Evolutionary conservation across 805 yeast genomes (phyloP).

Genomic region (Cyberlindnera galapagoensis): DNA sequence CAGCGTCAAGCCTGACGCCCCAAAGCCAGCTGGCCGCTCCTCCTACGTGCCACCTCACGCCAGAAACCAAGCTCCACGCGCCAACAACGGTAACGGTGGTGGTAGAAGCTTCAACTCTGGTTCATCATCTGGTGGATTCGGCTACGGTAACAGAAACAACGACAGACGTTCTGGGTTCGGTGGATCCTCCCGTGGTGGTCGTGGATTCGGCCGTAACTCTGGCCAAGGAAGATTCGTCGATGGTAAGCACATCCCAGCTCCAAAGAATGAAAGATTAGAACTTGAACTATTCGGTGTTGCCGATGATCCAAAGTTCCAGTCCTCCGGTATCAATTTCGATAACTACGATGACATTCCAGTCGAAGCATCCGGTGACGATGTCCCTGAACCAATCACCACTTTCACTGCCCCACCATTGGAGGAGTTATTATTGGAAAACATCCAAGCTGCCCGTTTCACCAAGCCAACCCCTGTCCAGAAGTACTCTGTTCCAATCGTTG

Average conservation of each 20-base stretch:
- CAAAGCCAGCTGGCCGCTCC: slow-evolving; percentile 20
- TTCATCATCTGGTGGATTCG: slow-evolving; percentile 8
- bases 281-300: slow-evolving; percentile 79
- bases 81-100: slow-evolving; percentile 22
- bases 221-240: slow-evolving; percentile 80
- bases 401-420: slow-evolving; percentile 94
- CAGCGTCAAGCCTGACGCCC: slow-evolving; percentile 28
- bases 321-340: slow-evolving; percentile 97
- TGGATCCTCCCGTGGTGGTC: slow-evolving; percentile 26
- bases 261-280: slow-evolving; percentile 64
- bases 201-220: slow-evolving; percentile 28
- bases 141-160: slow-evolving; percentile 13
- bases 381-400: slow-evolving; percentile 85
- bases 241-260: slow-evolving; percentile 84
- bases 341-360: slow-evolving; percentile 98
- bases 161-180: slow-evolving; percentile 19
- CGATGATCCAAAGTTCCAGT: slow-evolving; percentile 60
- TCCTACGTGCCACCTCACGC: slow-evolving; percentile 55
- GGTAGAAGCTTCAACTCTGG: slow-evolving; percentile 1
- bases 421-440: slow-evolving; percentile 76
- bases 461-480: slow-evolving; percentile 97
- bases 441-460: slow-evolving; percentile 80
- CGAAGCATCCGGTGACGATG: slow-evolving; percentile 92
- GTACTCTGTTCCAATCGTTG: slow-evolving; percentile 88
- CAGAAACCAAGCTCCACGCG: slow-evolving; percentile 27